Evolutionary conservation across 2,329 filamentous ascomycete genomes (phyloP).

Genomic region (Fusarium devonianum): DNA sequence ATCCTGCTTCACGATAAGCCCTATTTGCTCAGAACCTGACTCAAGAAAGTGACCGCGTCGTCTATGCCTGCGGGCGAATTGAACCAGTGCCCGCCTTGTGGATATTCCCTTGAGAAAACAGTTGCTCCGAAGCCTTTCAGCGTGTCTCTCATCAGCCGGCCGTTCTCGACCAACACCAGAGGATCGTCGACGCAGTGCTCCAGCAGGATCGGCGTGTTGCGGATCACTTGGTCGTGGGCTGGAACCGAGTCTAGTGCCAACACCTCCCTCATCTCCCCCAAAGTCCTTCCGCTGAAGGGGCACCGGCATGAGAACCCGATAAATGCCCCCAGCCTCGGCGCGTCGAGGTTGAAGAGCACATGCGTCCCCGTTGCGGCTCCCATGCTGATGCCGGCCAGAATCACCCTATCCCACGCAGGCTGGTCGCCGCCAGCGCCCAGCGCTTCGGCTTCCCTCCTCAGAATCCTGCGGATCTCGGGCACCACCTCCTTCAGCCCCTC

Average conservation of each 20-base stretch:
- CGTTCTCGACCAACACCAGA: constrained; percentile 50
- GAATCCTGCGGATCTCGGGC: constrained; percentile 40
- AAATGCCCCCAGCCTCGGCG: constrained; percentile 44
- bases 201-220: too few species aligned
- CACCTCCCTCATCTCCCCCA: constrained; percentile 37
- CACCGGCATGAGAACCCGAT: constrained; percentile 49
- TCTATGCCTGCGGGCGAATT: constrained; percentile 54
- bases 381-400: constrained; percentile 56
- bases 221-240: too few species aligned
- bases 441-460: constrained; percentile 20
- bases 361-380: constrained; percentile 52
- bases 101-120: constrained; percentile 53
- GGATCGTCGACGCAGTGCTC: constrained; percentile 54
- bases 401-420: constrained; percentile 46
- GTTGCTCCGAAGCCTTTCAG: constrained; percentile 49
- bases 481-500: constrained; percentile 51
- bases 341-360: constrained; percentile 46
- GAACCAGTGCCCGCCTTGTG: constrained; percentile 54
- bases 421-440: too few species aligned
- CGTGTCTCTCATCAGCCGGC: constrained; percentile 45
- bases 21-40: too few species aligned
- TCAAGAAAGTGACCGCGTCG: constrained; percentile 49
- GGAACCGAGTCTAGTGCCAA: too few species aligned
- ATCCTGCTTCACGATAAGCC: too few species aligned
- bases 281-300: constrained; percentile 44